These are phyloP conservation scores for Botryotinia narcissicola DNA, from an alignment of 2,329 filamentous ascomycete genomes.

Conservation along the genomic window DNA sequence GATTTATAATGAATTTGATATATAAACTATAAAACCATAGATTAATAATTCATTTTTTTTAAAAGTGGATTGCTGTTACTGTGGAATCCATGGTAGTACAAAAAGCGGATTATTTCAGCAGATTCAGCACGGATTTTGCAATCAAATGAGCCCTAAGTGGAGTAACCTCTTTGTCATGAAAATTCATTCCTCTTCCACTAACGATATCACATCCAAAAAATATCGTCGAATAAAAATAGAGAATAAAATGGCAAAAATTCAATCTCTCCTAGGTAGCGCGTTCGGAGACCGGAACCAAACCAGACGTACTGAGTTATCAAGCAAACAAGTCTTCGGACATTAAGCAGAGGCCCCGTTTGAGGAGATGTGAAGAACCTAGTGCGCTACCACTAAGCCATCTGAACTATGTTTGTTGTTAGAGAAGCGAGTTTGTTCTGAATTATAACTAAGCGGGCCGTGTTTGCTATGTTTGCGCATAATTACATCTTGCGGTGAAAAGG, in stretches of 20 bases:
- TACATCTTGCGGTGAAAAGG: neutral
- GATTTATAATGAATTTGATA: no score
- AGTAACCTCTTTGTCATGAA: neutral
- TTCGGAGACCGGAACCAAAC: neutral
- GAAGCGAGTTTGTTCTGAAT: neutral
- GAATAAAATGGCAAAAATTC: neutral
- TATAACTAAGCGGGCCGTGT: no score
- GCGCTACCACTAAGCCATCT: constrained; percentile 12
- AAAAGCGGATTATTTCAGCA: no score
- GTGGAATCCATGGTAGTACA: no score
- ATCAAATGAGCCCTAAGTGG: no score
- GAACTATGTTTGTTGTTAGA: neutral
- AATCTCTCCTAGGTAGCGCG: neutral
- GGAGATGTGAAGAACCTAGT: constrained; percentile 1
- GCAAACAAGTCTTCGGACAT: neutral
- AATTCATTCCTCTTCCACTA: neutral
- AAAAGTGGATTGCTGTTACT: no score
- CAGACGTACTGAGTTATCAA: constrained; percentile 1
- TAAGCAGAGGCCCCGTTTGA: constrained; percentile 6
- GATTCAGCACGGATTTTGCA: no score
- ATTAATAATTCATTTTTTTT: no score
- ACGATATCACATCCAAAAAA: neutral
- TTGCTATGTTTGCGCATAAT: neutral
- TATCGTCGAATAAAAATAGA: neutral
- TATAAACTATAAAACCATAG: no score